Evolutionary conservation across 2,329 filamentous ascomycete species (phyloP), one percentile per base, ranked within the genome.

Genomic region (Colletotrichum sojae): DNA sequence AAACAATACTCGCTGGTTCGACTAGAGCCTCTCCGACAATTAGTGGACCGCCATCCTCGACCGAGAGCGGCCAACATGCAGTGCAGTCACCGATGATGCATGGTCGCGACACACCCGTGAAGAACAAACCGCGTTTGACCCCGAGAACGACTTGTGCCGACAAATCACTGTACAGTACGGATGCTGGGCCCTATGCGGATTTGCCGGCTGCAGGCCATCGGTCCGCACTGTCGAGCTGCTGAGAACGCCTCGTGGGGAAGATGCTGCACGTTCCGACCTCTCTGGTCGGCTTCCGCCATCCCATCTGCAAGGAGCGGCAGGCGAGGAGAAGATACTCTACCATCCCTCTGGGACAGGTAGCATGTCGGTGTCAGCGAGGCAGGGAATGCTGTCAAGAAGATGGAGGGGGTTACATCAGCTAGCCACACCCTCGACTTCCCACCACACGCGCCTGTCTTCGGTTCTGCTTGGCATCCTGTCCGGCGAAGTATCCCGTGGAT

Each of bases 281-380:
- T 69, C 70, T 71, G 68, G 13, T 61, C 31, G 45, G 39, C 40
- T 71, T 59, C 70, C 70, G 68, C 48, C 39, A 51, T 71, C 54
- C 70, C 70, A 61, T 40, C 59, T 71, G 70, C 70, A 69, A 55
- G 64, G 64, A 65, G 64, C 43, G 61, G 49, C 39, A 49, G 22
- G 61, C 48, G 39, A 43, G 67, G 53, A 60, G 31, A 49, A 70
- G 36, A 54, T 16, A 59, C 54, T 52, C 52, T 58, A 71, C 57
- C 63, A 71, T 45, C 58, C 52, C 55, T 51, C 55, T 64, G 57
- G 63, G 59, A 68, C 63, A 31, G 20, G 45, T 39, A 53, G 18
- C 45, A 49, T 20, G 36, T 61, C 25, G 18, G 31, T 56, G 62
- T 25, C 46, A 55, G 45, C 36, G 51, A 55, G 51, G 10, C 66